Evolutionary conservation across 2,329 filamentous ascomycete genomes (phyloP), one percentile per base, ranked within the genome.

Genomic region (Trichoderma guizhouense): DNA sequence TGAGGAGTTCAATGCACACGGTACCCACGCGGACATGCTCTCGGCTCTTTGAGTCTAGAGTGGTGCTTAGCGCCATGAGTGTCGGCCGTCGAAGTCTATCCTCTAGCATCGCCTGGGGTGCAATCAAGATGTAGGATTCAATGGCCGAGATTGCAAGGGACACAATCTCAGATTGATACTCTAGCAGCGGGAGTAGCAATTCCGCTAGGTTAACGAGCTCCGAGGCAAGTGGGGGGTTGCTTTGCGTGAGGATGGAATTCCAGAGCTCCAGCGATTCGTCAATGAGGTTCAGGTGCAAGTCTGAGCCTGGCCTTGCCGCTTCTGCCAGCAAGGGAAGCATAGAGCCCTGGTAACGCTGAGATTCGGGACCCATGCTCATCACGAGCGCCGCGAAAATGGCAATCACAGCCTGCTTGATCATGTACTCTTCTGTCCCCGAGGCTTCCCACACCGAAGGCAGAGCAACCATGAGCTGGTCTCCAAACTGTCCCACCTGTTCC

Each of bases 221-320:
- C 0, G 86, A 82, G 1, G 89, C 86, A 3, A 90, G 82, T 0
- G 92, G 90, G 14, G 88, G 82, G 8, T 87, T 85, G 72, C 90
- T 91, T 76, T 93, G 89, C 74, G 85, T 85, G 47, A 95, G 81
- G 12, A 98, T 89, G 2, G 92, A 89, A 39, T 88, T 87, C 95
- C 95, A 98, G 3, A 99, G 87, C 71, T 98, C 95, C 15, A 98
- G 85, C 0, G 94, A 93, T 79, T 99, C 96, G 73, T 98, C 96
- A 14, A 97, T 89, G 12, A 99, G 88, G 77, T 97, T 96, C 2
- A 95, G 83, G 75, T 93, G 90, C 55, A 92, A 86, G 51, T 92
- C 89, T 1, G 93, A 96, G 12, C 88, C 89, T 3, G 92, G 90
- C 72, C 95, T 89, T 43, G 96, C 90, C 2, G 94, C 94, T 77